Evolutionary conservation across 352 stramenopile genomes (phyloP), one percentile per base, ranked within the genome.

Genomic region (Peronospora farinosa): DNA sequence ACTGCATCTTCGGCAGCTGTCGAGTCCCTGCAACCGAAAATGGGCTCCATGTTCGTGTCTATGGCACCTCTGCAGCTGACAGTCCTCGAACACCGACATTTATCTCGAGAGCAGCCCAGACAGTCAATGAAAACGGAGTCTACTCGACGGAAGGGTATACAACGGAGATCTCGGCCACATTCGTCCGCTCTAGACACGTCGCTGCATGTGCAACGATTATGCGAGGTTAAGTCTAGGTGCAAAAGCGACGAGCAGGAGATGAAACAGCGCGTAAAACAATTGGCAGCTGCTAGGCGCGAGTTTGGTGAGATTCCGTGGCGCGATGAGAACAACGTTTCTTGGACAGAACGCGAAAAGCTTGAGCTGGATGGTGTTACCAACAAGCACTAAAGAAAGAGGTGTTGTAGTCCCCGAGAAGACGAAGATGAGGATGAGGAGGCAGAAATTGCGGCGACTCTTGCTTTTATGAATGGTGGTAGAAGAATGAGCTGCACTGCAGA

Each of bases 181-280:
- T 65, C 51, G 3, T 63, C 55, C 6, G 55, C 42, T 5, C 17
- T 63, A 17, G 60, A 69, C 40, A 62, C 21, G 39, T 49, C 55
- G 2, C 35, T 69, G 30, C 50, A 65, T 23, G 47, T 65, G 8
- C 55, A 65, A 25, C 47, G 56, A 6, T 27, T 69, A n/a, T 62
- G 55, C 0, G 55, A 59, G 33, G 51, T 49, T 23, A 44, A 44
- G 17, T 67, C 53, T 25, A 40, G 38, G 1, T 38, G 43, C 23
- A 73, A 61, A 21, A 74, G 67, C 28, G 72, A 77, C 12, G 65
- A 67, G 12, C 63, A 72, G 23, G 63, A 79, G 40, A 39, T 82
- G 13, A 55, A 79, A 17, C 54, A 64, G 28, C 68, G 67, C 15
- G 67, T 82, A 44, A 51, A 67, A 35, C 64, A 67, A 30, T 38